A percentile compares a stretch with the other conserved stretches of the same genome.
Conservation (phyloP, 2,329 filamentous ascomycete species). For the Venturia nashicola region DNA sequence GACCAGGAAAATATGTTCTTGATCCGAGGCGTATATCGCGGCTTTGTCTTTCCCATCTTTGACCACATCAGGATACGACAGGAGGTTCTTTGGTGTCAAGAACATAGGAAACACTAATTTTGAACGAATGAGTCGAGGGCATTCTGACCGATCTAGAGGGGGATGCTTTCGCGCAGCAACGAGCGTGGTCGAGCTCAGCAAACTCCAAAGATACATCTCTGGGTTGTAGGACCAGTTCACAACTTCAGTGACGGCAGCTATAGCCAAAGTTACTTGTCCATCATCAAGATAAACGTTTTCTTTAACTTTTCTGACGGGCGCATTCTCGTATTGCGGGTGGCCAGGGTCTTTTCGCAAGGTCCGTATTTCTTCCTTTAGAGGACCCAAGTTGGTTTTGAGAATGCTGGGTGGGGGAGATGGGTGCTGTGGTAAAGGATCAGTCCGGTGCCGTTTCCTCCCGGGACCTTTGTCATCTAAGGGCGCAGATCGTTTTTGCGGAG, state of each 20-base stretch:
- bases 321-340: not conserved
- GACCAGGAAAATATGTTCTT: not conserved
- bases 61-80: not conserved
- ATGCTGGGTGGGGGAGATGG: not conserved
- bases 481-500: not conserved
- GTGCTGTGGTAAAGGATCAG: not conserved
- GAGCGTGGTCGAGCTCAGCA: not conserved
- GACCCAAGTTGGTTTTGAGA: not conserved
- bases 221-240: not conserved
- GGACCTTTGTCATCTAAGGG: not conserved
- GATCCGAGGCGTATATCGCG: not conserved
- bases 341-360: not conserved
- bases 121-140: not conserved
- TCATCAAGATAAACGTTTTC: not conserved
- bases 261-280: not conserved
- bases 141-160: not conserved
- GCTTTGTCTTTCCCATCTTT: too few species aligned
- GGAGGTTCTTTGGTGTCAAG: not conserved
- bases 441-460: not conserved
- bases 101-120: not conserved
- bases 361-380: not conserved
- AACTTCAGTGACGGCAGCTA: not conserved
- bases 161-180: not conserved
- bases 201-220: not conserved
- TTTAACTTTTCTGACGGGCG: not conserved